Conservation (phyloP, 1,139 yeast species). For the Nematodospora anomalae region DNA sequence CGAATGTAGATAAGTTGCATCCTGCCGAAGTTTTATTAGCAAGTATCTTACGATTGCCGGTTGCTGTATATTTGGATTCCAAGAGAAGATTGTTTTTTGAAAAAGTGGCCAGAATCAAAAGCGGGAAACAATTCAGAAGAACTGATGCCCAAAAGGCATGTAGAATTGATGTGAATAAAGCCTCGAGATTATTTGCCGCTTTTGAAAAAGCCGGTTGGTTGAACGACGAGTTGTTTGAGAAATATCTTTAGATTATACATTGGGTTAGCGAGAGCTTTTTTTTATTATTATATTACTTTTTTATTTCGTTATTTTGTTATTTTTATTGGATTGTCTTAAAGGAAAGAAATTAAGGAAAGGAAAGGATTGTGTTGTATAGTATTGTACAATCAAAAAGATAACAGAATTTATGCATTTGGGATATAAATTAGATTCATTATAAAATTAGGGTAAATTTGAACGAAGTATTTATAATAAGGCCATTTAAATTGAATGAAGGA, state of each 20-base stretch:
- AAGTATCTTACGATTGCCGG: slow-evolving; percentile 83
- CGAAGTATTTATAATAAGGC: neutral
- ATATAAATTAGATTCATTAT: too few relatives aligned
- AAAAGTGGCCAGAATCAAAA: slow-evolving; percentile 74
- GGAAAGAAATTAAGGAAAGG: neutral
- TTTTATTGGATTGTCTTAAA: neutral
- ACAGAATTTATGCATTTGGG: neutral
- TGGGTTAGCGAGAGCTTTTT: neutral
- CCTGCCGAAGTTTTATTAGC: slow-evolving; percentile 93
- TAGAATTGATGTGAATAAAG: slow-evolving; percentile 94
- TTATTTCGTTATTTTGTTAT: slow-evolving; percentile 1
- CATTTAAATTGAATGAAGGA: neutral
- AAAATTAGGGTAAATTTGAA: neutral
- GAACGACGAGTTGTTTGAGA: slow-evolving; percentile 68
- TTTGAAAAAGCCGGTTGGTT: slow-evolving; percentile 97
- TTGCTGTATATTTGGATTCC: slow-evolving; percentile 85
- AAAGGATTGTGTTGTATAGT: neutral
- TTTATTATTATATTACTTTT: neutral
- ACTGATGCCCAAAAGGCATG: slow-evolving; percentile 98
- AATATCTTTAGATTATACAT: slow-evolving; percentile 28
- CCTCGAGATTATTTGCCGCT: slow-evolving; percentile 87
- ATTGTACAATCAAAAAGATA: neutral
- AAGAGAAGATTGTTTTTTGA: slow-evolving; percentile 88
- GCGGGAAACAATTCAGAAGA: slow-evolving; percentile 84
- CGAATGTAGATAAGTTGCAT: slow-evolving; percentile 68